Base-by-base conservation (phyloP, 805 yeast species). In the Danielozyma ontarioensis region DNA sequence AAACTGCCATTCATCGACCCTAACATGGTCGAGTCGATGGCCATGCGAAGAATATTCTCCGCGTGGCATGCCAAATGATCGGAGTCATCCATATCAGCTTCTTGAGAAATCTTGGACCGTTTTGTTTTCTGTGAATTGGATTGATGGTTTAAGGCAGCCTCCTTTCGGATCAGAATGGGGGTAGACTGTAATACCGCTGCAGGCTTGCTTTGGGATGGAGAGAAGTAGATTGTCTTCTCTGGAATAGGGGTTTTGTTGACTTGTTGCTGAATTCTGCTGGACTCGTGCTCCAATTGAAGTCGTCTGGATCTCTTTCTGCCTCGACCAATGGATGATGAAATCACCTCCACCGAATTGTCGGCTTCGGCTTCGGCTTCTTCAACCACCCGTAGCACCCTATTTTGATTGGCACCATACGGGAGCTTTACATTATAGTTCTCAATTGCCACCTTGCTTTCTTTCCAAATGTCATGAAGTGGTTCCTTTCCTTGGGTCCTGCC, bases 41-140 rank as follows among this genome's bases (percentile, higher is more conserved):
- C 72, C 72, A 67, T 66, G 15, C 68, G 50, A 57, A 67, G 51
- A 35, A 67, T 67, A 34, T 62, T 64, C 31, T 65, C 66, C 2
- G 72, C 72, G 39, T 67, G 72, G 33, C 71, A 67, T 4, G 72
- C 72, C 37, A 67, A 55, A 14, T 57, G 57, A 41, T 67, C 72
- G 21, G 50, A 48, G 29, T 52, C 57, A 2, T 59, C 47, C 13
- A 44, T 50, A 14, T 55, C 59, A 1, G 16, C 40, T 11, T 35
- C 34, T 17, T 30, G 22, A 13, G n/a, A n/a, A n/a, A n/a, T n/a
- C n/a, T n/a, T n/a, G n/a, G 7, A 10, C 13, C 5, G 5, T 5
- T 5, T 5, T 13, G 26, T 19, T 26, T 41, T 39, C 29, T 39
- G 39, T 21, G 31, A 48, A n/a, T 44, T 37, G 19, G 35, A 33